Percentiles rank a stretch among this genome's conserved stretches.
Conservation (phyloP, 2,329 filamentous ascomycete species). For the Ophioceras dolichostomum region DNA sequence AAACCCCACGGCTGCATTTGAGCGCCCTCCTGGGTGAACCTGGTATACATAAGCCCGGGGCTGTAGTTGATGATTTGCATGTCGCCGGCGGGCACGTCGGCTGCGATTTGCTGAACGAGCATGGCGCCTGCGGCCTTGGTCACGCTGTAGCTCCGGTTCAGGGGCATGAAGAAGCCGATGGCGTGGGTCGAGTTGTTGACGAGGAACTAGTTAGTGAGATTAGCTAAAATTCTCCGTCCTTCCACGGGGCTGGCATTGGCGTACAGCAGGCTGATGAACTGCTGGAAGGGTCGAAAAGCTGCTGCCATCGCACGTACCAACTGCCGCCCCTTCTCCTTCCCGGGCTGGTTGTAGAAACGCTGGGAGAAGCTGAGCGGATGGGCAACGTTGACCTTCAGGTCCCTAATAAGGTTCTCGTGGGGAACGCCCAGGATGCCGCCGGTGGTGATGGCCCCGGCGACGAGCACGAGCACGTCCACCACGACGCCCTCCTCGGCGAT, state of each 20-base stretch:
- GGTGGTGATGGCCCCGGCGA: too few species aligned
- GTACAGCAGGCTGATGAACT: too few species aligned
- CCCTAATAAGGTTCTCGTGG: too few species aligned
- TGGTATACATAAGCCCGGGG: constrained; percentile 10
- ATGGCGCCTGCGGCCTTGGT: constrained; percentile 11
- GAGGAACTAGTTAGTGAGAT: background rate
- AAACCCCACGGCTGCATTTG: too few species aligned
- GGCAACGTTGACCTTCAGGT: constrained; percentile 10
- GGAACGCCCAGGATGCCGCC: too few species aligned
- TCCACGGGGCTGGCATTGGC: too few species aligned
- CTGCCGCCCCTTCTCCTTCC: background rate
- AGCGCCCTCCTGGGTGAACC: too few species aligned
- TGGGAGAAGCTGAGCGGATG: constrained; percentile 7
- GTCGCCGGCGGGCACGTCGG: constrained; percentile 5
- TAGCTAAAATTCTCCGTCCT: too few species aligned
- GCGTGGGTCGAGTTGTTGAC: background rate
- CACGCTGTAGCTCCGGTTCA: constrained; percentile 7
- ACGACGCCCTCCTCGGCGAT: background rate
- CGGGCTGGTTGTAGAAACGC: constrained; percentile 7
- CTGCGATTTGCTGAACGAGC: constrained; percentile 10
- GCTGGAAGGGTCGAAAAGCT: background rate
- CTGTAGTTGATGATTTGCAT: constrained; percentile 13
- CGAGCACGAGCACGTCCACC: constrained; percentile 8
- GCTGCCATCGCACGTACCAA: background rate
- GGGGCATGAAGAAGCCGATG: constrained; percentile 11